These are phyloP conservation scores for Trypanosoma avium DNA, from an alignment of 208 protist genomes.

Conservation along the genomic window DNA sequence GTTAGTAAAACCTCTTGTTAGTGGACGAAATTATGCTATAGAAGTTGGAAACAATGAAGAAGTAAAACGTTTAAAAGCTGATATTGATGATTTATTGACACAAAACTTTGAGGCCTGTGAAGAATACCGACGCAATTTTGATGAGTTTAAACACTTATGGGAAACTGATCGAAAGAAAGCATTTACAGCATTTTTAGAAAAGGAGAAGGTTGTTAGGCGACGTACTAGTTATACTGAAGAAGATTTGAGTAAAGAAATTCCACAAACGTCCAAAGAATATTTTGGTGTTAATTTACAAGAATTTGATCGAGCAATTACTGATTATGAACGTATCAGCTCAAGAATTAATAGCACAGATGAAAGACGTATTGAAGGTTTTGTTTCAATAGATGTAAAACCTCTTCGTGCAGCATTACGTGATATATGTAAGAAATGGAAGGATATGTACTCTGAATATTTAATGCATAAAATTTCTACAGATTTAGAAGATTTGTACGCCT, in stretches of 20 bases:
- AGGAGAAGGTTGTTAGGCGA: conserved; percentile 35
- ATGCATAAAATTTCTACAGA: conserved; percentile 88
- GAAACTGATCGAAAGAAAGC: conserved; percentile 85
- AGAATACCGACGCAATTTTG: conserved; percentile 79
- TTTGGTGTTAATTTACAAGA: conserved; percentile 89
- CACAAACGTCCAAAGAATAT: conserved; percentile 70
- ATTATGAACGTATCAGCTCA: conserved; percentile 88
- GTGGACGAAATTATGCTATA: conserved; percentile 42
- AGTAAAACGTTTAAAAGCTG: conserved; percentile 54
- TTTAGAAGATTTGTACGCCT: conserved; percentile 83
- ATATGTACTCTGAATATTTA: conserved; percentile 94
- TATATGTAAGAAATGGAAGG: conserved; percentile 93
- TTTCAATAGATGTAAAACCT: conserved; percentile 95
- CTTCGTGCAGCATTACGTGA: conserved; percentile 92
- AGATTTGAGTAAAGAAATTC: conserved; percentile 34
- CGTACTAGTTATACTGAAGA: conserved; percentile 50
- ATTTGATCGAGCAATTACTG: conserved; percentile 94
- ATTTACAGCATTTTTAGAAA: conserved; percentile 87
- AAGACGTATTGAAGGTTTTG: conserved; percentile 87
- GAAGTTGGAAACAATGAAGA: conserved; percentile 63
- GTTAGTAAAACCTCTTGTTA: conserved; percentile 60
- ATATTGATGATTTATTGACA: conserved; percentile 74
- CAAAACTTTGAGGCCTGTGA: conserved; percentile 81
- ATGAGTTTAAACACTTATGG: conserved; percentile 93
- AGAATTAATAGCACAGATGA: conserved; percentile 88